phyloP scores from a whole-genome alignment of 2,329 filamentous ascomycete species.

The Stemphylium lycopersici region DNA sequence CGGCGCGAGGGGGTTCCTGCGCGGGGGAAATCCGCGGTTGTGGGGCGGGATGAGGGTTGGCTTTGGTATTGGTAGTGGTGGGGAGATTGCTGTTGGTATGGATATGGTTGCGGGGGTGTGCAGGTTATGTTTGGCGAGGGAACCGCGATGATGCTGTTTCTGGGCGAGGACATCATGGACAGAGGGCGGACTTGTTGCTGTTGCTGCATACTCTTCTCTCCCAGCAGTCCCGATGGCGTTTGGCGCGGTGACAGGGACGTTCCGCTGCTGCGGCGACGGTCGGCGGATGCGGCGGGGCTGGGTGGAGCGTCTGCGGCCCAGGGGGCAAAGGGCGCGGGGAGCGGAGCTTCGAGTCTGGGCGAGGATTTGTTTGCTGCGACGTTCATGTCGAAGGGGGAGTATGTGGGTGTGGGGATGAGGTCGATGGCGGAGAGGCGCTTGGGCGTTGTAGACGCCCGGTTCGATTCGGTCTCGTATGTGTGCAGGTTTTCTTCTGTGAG shows the following conservation, averaged over 20 bases:
- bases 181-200: conserved; percentile 19
- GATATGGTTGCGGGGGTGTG: conserved; percentile 11
- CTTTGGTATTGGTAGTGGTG: not conserved
- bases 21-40: conserved; percentile 8
- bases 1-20: conserved; percentile 17
- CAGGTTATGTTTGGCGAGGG: conserved; percentile 8
- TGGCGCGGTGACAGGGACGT: conserved; percentile 18
- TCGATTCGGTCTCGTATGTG: conserved; percentile 15
- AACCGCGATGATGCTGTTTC: conserved; percentile 1
- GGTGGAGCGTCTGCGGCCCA: conserved; percentile 27
- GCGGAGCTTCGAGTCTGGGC: conserved; percentile 12
- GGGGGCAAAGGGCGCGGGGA: conserved; percentile 32
- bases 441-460: conserved; percentile 4
- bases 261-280: conserved; percentile 20
- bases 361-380: not conserved
- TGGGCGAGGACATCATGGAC: conserved; percentile 19
- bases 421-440: conserved; percentile 19
- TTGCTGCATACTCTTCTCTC: not conserved
- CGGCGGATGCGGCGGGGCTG: conserved; percentile 24
- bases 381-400: conserved; percentile 27
- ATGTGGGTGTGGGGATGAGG: conserved; percentile 29
- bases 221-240: not conserved
- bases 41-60: not conserved
- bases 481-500: conserved; percentile 22
- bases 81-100: not conserved